Conservation (phyloP, 2,329 filamentous ascomycete genomes). For the Alternaria sp. region DNA sequence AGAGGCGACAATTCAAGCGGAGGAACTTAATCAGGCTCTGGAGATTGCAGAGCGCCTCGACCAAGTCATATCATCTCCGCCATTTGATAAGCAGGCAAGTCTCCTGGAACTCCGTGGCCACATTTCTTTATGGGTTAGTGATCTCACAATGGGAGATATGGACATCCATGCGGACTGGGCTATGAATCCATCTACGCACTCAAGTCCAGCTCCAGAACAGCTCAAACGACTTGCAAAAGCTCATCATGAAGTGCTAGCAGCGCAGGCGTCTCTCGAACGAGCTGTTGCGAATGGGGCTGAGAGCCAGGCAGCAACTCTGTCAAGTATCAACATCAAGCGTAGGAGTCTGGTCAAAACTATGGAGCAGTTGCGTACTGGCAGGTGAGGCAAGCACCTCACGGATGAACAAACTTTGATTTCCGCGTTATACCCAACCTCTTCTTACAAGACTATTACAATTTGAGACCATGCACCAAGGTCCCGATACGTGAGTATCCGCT, state of each 20-base stretch:
- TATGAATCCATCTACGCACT: slow-evolving; percentile 6
- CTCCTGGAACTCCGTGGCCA: slow-evolving; percentile 76
- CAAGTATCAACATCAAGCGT: slow-evolving; percentile 26
- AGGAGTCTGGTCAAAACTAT: slow-evolving; percentile 1
- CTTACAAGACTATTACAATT: not conserved
- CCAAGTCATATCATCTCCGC: slow-evolving; percentile 69
- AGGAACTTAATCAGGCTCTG: slow-evolving; percentile 65
- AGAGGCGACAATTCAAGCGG: slow-evolving; percentile 50
- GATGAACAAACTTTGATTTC: not conserved
- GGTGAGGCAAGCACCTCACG: not conserved
- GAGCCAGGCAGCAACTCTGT: slow-evolving; percentile 18
- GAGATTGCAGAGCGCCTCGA: slow-evolving; percentile 75
- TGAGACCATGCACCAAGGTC: not conserved
- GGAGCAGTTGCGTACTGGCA: not conserved
- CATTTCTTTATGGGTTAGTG: slow-evolving; percentile 75
- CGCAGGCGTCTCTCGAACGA: slow-evolving; percentile 29
- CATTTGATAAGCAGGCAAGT: slow-evolving; percentile 71
- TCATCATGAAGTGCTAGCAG: slow-evolving; percentile 30
- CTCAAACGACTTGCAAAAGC: slow-evolving; percentile 21
- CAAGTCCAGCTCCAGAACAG: slow-evolving; percentile 11
- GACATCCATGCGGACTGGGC: slow-evolving; percentile 24
- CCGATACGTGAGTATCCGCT: not conserved
- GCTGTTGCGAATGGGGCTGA: slow-evolving; percentile 30
- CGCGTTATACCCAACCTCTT: slow-evolving; percentile 3
- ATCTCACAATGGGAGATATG: slow-evolving; percentile 61